Conservation (phyloP, 345 rosid genomes). For the Arabidopsis suecica region DNA sequence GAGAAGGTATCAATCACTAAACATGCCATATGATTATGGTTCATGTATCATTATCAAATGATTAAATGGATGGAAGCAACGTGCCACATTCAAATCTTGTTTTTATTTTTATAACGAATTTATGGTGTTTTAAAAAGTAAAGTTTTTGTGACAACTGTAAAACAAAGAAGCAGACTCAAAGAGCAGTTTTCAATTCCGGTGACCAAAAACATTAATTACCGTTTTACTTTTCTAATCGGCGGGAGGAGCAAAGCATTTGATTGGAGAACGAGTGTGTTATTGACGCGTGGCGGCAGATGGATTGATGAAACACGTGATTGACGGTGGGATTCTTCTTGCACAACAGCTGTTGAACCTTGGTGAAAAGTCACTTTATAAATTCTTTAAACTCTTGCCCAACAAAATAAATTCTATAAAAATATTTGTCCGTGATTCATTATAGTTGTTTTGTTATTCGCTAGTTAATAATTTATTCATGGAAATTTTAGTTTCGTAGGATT, state of each 20-base stretch:
- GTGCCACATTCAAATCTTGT: constrained; percentile 30
- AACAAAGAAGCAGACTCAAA: not conserved
- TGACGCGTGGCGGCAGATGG: constrained; percentile 35
- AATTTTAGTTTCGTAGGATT: too few species aligned
- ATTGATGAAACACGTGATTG: constrained; percentile 41
- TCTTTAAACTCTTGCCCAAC: not conserved
- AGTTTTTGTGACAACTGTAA: constrained; percentile 12
- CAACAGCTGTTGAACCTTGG: constrained; percentile 33
- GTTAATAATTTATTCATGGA: too few species aligned
- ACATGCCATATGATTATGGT: constrained; percentile 35
- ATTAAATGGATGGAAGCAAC: constrained; percentile 38
- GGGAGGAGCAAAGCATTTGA: constrained; percentile 20
- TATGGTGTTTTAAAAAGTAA: not conserved
- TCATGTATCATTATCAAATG: constrained; percentile 36
- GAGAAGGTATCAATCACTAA: constrained; percentile 31
- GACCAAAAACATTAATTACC: not conserved
- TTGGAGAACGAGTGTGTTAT: constrained; percentile 17
- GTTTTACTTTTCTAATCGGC: constrained; percentile 3
- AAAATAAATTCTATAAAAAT: too few species aligned
- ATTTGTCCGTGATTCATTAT: too few species aligned
- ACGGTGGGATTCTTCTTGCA: constrained; percentile 38
- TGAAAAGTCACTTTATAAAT: constrained; percentile 14
- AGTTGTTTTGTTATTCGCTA: too few species aligned
- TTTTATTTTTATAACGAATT: not conserved
- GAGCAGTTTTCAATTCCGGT: not conserved